These are phyloP conservation scores for Fusarium hostae DNA, from an alignment of 2,329 filamentous ascomycete species.

Conservation along the genomic window DNA sequence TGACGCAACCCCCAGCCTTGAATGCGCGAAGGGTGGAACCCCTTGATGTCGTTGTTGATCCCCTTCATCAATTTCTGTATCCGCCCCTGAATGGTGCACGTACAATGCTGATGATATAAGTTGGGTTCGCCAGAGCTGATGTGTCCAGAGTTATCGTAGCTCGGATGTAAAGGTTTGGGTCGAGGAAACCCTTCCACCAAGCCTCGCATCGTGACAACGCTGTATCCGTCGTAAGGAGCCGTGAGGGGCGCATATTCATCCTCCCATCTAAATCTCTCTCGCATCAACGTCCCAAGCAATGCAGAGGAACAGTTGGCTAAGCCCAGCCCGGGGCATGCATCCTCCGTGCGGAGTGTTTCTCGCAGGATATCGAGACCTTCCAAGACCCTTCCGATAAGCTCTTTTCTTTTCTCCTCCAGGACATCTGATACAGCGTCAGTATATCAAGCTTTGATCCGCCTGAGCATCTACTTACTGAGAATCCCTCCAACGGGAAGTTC, in stretches of 20 bases:
- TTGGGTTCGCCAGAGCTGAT: fast-evolving
- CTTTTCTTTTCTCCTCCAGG: fast-evolving
- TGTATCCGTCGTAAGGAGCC: background rate
- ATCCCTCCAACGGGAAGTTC: background rate
- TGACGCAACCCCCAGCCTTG: background rate
- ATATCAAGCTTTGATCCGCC: fast-evolving
- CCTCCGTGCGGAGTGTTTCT: fast-evolving
- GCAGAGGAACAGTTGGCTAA: background rate
- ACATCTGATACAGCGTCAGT: background rate
- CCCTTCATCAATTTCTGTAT: background rate
- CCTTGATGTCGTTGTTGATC: fast-evolving
- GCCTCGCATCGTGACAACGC: fast-evolving
- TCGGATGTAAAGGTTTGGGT: background rate
- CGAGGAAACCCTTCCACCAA: fast-evolving
- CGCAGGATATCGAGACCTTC: fast-evolving
- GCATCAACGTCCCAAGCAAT: background rate
- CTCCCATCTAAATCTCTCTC: background rate
- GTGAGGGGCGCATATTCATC: fast-evolving
- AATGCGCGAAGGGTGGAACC: background rate
- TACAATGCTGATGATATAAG: fast-evolving
- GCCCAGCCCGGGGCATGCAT: background rate
- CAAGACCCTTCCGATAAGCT: background rate
- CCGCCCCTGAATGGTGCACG: background rate
- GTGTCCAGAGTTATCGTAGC: fast-evolving
- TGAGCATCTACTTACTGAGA: background rate